phyloP scores from a whole-genome alignment of 1,284 basidiomycete genomes.

The Cutaneotrichosporon dermatis region DNA sequence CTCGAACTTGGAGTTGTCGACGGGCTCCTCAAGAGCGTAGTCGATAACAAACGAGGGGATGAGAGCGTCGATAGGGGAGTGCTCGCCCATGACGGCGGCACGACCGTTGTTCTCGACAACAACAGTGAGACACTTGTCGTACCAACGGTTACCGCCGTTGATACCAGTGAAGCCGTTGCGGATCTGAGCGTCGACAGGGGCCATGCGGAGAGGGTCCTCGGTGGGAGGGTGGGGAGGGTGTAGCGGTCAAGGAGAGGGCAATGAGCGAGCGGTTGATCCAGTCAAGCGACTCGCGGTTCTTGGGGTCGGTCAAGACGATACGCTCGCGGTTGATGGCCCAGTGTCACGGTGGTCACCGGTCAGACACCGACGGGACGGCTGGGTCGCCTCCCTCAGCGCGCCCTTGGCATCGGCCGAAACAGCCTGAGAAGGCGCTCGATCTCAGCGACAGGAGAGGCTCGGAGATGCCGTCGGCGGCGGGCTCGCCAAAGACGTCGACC shows the following conservation, averaged over 20 bases:
- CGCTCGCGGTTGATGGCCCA: constrained; percentile 77
- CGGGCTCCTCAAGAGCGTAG: constrained; percentile 66
- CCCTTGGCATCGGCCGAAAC: constrained; percentile 65
- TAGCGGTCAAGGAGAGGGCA: constrained; percentile 59
- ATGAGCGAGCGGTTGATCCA: constrained; percentile 72
- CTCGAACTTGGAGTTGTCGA: constrained; percentile 53
- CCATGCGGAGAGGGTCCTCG: constrained; percentile 51
- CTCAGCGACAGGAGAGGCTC: constrained; percentile 50
- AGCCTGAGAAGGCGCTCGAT: constrained; percentile 65
- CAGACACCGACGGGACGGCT: constrained; percentile 66
- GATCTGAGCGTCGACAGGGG: constrained; percentile 69
- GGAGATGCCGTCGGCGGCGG: constrained; percentile 45
- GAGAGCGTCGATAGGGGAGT: constrained; percentile 86
- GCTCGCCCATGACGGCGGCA: constrained; percentile 85
- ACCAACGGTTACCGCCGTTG: constrained; percentile 78
- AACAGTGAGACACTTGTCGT: constrained; percentile 82
- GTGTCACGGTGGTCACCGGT: constrained; percentile 75
- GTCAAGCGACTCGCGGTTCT: constrained; percentile 60
- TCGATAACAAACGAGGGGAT: constrained; percentile 88
- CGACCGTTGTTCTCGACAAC: constrained; percentile 81
- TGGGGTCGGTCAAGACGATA: constrained; percentile 63
- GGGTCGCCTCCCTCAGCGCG: constrained; percentile 57
- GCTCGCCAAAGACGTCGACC: constrained; percentile 59
- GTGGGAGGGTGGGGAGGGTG: constrained; percentile 47
- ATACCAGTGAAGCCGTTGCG: constrained; percentile 67